Evolutionary conservation across 1,139 yeast genomes (phyloP).

Genomic region (Scheffersomyces insectosa): DNA sequence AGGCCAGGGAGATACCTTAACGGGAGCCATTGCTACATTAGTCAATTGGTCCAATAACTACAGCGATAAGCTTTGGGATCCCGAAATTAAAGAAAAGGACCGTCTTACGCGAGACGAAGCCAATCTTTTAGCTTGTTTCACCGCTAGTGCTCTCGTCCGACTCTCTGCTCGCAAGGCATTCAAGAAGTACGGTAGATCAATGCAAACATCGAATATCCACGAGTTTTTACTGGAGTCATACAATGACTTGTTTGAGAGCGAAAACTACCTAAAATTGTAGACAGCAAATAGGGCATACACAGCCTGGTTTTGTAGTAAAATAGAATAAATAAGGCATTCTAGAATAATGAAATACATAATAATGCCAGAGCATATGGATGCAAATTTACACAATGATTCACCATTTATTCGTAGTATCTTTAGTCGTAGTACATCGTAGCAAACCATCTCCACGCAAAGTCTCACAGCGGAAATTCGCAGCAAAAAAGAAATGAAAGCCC

Average conservation of each 20-base stretch:
- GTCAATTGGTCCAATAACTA: conserved; percentile 55
- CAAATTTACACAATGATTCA: too few relatives aligned
- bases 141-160: conserved; percentile 71
- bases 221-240: conserved; percentile 66
- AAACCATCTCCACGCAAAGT: neutral
- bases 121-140: conserved; percentile 65
- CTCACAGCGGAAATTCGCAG: too few relatives aligned
- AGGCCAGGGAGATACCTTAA: conserved; percentile 85
- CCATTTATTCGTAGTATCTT: too few relatives aligned
- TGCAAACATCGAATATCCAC: conserved; percentile 85
- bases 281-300: neutral
- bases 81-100: conserved; percentile 20
- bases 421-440: too few relatives aligned
- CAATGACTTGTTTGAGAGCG: conserved; percentile 45
- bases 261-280: conserved; percentile 7
- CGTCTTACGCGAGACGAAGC: conserved; percentile 38
- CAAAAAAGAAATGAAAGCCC: too few relatives aligned
- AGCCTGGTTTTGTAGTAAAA: too few relatives aligned
- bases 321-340: neutral
- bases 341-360: neutral
- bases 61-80: conserved; percentile 55
- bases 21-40: conserved; percentile 71
- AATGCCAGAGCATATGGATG: neutral
- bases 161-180: conserved; percentile 68
- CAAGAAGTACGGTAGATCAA: conserved; percentile 64